Percentiles rank a stretch among this genome's conserved stretches.
Evolutionary conservation across 345 rosid species (phyloP).

Genomic region (Pugionium dolabratum): DNA sequence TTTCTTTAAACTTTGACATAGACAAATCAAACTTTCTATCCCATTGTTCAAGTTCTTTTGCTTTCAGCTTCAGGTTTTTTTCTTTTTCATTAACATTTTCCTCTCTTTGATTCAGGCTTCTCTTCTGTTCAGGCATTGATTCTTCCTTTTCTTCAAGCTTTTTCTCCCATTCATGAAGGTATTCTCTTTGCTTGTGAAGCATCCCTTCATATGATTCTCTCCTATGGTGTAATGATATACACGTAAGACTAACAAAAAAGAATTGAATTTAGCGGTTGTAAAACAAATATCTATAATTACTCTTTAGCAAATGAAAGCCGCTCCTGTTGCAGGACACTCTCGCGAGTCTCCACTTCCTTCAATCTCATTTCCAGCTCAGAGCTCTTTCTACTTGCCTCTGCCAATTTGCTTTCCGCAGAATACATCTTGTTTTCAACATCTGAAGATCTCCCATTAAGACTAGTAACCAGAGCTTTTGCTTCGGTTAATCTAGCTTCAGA

Average conservation of each 20-base stretch:
- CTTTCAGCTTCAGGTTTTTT: constrained; percentile 48
- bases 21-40: constrained; percentile 55
- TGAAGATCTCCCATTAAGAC: constrained; percentile 59
- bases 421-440: constrained; percentile 62
- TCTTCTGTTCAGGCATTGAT: constrained; percentile 52
- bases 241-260: constrained; percentile 4
- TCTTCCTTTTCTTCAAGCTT: constrained; percentile 59
- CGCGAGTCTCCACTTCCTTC: constrained; percentile 76
- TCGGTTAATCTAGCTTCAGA: constrained; percentile 64
- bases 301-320: constrained; percentile 67
- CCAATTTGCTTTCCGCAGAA: constrained; percentile 66
- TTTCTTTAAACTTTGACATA: constrained; percentile 52
- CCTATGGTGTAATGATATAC: constrained; percentile 42
- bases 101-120: constrained; percentile 58
- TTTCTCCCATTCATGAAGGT: constrained; percentile 74
- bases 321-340: constrained; percentile 62
- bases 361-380: constrained; percentile 70
- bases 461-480: constrained; percentile 62
- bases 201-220: constrained; percentile 70
- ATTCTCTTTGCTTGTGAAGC: constrained; percentile 67
- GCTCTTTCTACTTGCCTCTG: constrained; percentile 64
- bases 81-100: constrained; percentile 62
- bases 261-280: background rate
- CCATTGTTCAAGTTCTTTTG: constrained; percentile 54
- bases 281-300: constrained; percentile 42